These are phyloP conservation scores for Entomortierella lignicola DNA, from an alignment of 192 early-diverging fungal genomes.

Conservation along the genomic window DNA sequence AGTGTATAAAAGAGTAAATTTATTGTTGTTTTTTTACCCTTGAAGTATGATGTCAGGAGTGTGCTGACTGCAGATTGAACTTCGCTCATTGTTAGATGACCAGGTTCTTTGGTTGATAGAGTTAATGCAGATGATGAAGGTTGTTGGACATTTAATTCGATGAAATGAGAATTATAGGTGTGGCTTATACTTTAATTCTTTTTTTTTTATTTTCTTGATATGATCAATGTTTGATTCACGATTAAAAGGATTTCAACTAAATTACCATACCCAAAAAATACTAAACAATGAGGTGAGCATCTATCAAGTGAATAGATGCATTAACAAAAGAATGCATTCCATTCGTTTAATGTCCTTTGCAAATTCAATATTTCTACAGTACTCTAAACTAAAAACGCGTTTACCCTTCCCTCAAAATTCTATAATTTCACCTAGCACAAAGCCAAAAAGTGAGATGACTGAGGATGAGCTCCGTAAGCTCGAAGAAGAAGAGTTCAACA, in stretches of 20 bases:
- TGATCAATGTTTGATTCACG: background rate
- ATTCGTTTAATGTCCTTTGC: no score
- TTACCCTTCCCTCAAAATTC: no score
- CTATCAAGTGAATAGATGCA: background rate
- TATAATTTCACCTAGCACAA: constrained; percentile 23
- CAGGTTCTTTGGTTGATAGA: background rate
- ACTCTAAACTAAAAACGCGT: constrained; percentile 26
- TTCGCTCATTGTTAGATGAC: constrained; percentile 27
- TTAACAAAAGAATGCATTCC: background rate
- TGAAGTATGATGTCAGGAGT: constrained; percentile 37
- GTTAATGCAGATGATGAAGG: constrained; percentile 4
- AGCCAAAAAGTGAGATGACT: constrained; percentile 77
- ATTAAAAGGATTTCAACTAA: background rate
- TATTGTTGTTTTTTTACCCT: constrained; percentile 12
- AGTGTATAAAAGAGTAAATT: background rate
- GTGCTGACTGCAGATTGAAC: constrained; percentile 32
- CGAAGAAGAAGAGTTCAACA: constrained; percentile 96
- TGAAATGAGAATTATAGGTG: background rate
- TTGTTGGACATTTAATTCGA: background rate
- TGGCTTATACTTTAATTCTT: background rate
- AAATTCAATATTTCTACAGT: no score
- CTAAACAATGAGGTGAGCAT: constrained; percentile 14
- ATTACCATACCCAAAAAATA: background rate
- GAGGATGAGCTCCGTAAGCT: constrained; percentile 90
- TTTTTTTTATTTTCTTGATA: no score